phyloP scores from a whole-genome alignment of 1,284 basidiomycete genomes.

The Microbotryum violaceum region DNA sequence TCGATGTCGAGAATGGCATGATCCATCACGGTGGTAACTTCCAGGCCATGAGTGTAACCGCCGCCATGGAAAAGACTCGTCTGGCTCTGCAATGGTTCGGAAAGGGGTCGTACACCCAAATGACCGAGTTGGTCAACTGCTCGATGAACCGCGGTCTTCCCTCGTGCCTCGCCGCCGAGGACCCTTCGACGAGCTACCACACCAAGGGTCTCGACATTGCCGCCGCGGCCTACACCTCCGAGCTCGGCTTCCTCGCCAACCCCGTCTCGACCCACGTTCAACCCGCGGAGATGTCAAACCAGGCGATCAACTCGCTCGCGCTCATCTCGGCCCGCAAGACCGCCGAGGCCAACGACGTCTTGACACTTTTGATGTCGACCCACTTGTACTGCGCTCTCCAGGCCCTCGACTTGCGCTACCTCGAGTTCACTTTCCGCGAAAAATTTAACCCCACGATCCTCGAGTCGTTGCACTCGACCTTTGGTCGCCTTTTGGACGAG shows the following conservation, averaged over 20 bases:
- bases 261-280: slow-evolving; percentile 63
- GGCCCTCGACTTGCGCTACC: slow-evolving; percentile 66
- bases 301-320: slow-evolving; percentile 64
- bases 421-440: slow-evolving; percentile 57
- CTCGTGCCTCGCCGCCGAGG: slow-evolving; percentile 69
- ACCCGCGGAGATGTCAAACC: slow-evolving; percentile 52
- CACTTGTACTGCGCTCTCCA: slow-evolving; percentile 72
- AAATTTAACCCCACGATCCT: slow-evolving; percentile 49
- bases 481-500: slow-evolving; percentile 44
- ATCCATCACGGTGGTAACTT: slow-evolving; percentile 80
- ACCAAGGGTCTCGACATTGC: slow-evolving; percentile 80
- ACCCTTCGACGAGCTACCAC: slow-evolving; percentile 71
- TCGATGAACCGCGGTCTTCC: slow-evolving; percentile 73
- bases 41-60: slow-evolving; percentile 63
- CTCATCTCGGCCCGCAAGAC: slow-evolving; percentile 72
- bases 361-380: slow-evolving; percentile 57
- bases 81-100: slow-evolving; percentile 72
- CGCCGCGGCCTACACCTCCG: slow-evolving; percentile 67
- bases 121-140: slow-evolving; percentile 73
- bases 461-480: slow-evolving; percentile 50
- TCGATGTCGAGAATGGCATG: slow-evolving; percentile 58
- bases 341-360: slow-evolving; percentile 63
- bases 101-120: slow-evolving; percentile 72
- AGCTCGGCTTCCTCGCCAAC: slow-evolving; percentile 71
- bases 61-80: slow-evolving; percentile 79